Evolutionary conservation across 2,329 filamentous ascomycete genomes (phyloP), one percentile per base, ranked within the genome.

Genomic region (Aspergillus hiratsukae): DNA sequence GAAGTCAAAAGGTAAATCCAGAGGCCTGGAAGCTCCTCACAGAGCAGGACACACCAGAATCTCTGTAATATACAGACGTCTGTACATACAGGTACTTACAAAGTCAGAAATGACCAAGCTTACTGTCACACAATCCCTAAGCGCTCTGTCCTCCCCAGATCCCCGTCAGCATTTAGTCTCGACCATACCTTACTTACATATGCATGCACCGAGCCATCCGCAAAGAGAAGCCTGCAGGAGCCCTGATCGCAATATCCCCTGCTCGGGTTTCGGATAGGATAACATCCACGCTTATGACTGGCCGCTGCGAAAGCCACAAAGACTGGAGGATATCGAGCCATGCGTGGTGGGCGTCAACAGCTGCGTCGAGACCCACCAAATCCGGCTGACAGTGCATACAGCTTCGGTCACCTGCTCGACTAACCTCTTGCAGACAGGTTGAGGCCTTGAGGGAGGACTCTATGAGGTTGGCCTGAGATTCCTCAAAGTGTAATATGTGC

Each of bases 361-460:
- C n/a, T 43, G 51, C 35, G 52, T 56, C 49, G 19, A 49, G 49
- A 57, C 56, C 60, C 61, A 61, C 61, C 58, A 56, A 37, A 55
- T 40, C 43, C 37, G 55, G 61, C 60, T 64, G 61, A 64, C 61
- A 61, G n/a, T 62, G 61, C 61, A 64, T 62, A 55, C 27, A 40
- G 49, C 11, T 59, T 61, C 56, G 57, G 61, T 64, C 61, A 64
- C 58, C 60, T 64, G 61, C 52, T 58, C 54, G 31, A 48, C 61
- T 64, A 64, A 46, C 57, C 60, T 23, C 14, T 55, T 37, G 52
- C 10, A 46, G 43, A 27, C 21, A 14, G 9, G 3, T 27, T 27
- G 43, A 14, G 21, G 6, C 21, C 19, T 19, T 10, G 21, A 4
- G 19, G 9, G 41, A n/a, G 9, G 10, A 9, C 3, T 19, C 21